Percentiles rank a stretch among this genome's conserved stretches.
phyloP scores from a whole-genome alignment of 345 rosid genomes.

The Aurinia saxatilis region DNA sequence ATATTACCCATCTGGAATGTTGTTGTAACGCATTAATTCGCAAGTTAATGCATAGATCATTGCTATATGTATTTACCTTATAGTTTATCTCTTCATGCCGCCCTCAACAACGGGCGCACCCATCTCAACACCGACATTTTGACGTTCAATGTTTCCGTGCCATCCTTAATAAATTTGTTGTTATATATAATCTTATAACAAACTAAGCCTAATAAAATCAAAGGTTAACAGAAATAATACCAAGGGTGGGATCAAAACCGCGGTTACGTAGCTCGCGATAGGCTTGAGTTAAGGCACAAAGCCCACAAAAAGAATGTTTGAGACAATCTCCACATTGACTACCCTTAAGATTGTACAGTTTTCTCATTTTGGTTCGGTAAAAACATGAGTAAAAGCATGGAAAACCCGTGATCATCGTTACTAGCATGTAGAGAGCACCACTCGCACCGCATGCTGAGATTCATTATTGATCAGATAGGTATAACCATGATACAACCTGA shows the following conservation, averaged over 20 bases:
- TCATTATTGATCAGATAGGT: no score
- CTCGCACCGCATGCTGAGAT: slow-evolving; percentile 46
- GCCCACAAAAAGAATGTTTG: slow-evolving; percentile 49
- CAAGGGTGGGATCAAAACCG: no score
- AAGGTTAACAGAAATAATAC: no score
- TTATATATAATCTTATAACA: no score
- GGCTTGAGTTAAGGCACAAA: slow-evolving; percentile 56
- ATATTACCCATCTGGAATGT: no score
- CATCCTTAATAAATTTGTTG: not conserved
- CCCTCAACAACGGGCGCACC: slow-evolving; percentile 13
- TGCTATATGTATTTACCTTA: no score
- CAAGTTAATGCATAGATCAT: no score
- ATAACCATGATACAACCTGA: no score
- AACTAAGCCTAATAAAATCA: no score
- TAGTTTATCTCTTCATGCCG: slow-evolving; percentile 17
- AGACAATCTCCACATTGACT: slow-evolving; percentile 45
- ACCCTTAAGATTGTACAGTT: slow-evolving; percentile 44
- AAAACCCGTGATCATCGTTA: slow-evolving; percentile 37
- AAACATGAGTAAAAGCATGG: slow-evolving; percentile 51
- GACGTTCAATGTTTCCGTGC: slow-evolving; percentile 8
- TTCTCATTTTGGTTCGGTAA: slow-evolving; percentile 57
- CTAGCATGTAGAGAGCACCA: slow-evolving; percentile 39
- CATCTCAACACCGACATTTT: not conserved
- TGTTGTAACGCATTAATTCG: no score
- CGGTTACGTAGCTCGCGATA: slow-evolving; percentile 51